Percentiles rank a stretch among this genome's conserved stretches.
Evolutionary conservation across 441 rosid genomes (phyloP).

Genomic region (Isatis lusitanica): DNA sequence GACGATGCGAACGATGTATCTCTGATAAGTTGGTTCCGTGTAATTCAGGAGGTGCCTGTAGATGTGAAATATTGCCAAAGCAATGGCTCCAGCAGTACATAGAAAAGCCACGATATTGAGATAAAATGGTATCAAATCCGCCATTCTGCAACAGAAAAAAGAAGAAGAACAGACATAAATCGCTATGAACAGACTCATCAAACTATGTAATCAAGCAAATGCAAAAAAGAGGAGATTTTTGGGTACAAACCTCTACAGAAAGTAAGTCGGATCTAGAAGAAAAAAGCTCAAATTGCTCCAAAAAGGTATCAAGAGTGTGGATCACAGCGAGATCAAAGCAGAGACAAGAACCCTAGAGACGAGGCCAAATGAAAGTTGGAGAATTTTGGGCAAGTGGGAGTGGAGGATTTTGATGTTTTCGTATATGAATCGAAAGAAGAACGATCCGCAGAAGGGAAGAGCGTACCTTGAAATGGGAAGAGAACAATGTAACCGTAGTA

Average conservation of each 20-base stretch:
- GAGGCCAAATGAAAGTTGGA: background rate
- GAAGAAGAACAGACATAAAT: background rate
- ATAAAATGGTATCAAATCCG: conserved; percentile 56
- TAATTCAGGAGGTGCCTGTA: conserved; percentile 90
- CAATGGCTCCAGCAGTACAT: conserved; percentile 73
- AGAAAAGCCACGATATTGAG: conserved; percentile 60
- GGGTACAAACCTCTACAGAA: conserved; percentile 26
- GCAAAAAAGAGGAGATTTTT: background rate
- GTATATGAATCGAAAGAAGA: background rate
- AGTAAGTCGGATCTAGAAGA: conserved; percentile 15
- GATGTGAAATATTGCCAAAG: conserved; percentile 72
- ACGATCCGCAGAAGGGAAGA: background rate
- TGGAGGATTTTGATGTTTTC: background rate
- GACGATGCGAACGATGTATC: conserved; percentile 88
- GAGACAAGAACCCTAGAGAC: conserved; percentile 15
- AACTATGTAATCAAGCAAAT: conserved; percentile 11
- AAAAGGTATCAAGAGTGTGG: background rate
- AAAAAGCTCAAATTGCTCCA: background rate
- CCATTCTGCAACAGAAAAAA: conserved; percentile 46
- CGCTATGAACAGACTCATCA: conserved; percentile 3
- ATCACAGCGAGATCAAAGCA: background rate
- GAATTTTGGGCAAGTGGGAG: background rate
- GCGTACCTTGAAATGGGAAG: conserved; percentile 13
- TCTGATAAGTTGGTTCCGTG: conserved; percentile 93
- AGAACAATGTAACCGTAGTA: conserved; percentile 29